phyloP scores from a whole-genome alignment of 2,329 filamentous ascomycete genomes.

The Escovopsis sp. region DNA sequence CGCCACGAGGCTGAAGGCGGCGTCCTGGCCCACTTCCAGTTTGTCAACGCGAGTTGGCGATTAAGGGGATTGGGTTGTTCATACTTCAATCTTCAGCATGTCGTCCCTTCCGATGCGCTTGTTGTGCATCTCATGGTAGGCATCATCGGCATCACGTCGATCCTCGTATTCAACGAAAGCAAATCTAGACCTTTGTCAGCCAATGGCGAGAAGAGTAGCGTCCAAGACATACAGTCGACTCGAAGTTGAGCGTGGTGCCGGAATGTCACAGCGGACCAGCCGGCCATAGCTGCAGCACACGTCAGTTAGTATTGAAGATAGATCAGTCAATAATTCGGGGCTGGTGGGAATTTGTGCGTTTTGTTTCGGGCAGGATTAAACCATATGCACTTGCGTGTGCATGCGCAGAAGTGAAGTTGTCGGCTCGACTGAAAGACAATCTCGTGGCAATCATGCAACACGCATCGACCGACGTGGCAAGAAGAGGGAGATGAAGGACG shows the following conservation, averaged over 20 bases:
- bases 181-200: slow-evolving; percentile 41
- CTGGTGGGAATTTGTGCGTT: slow-evolving; percentile 1
- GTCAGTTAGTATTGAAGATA: slow-evolving; percentile 25
- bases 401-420: slow-evolving; percentile 9
- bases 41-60: background rate
- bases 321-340: slow-evolving; percentile 7
- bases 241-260: slow-evolving; percentile 81
- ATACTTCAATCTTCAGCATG: slow-evolving; percentile 90
- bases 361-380: slow-evolving; percentile 1
- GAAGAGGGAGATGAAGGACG: slow-evolving; percentile 9
- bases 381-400: slow-evolving; percentile 8
- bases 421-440: slow-evolving; percentile 13
- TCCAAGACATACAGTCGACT: slow-evolving; percentile 72
- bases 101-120: slow-evolving; percentile 95
- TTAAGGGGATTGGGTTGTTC: slow-evolving; percentile 12
- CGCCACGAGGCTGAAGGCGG: slow-evolving; percentile 97
- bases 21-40: slow-evolving; percentile 87
- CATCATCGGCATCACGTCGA: slow-evolving; percentile 93
- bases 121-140: slow-evolving; percentile 99
- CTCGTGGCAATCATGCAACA: slow-evolving; percentile 14
- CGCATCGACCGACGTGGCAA: slow-evolving; percentile 13
- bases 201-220: background rate
- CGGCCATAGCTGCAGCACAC: slow-evolving; percentile 65
- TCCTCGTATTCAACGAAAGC: slow-evolving; percentile 99
- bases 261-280: slow-evolving; percentile 95